These are phyloP conservation scores for Leptomonas pyrrhocoris DNA, from an alignment of 208 protist species.

Conservation along the genomic window DNA sequence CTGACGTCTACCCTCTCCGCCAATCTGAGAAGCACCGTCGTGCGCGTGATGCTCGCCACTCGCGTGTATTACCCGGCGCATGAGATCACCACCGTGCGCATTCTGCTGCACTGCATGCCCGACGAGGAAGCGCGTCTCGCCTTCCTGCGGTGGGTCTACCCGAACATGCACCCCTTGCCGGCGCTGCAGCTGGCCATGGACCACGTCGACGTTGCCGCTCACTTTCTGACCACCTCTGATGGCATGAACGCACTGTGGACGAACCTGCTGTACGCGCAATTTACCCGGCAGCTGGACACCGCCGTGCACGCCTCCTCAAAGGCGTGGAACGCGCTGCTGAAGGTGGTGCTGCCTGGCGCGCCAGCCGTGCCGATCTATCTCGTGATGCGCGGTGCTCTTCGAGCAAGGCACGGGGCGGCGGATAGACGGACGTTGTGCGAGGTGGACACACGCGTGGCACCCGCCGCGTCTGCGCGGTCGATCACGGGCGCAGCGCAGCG, in stretches of 20 bases:
- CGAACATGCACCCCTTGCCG: constrained; percentile 77
- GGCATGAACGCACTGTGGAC: constrained; percentile 83
- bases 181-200: constrained; percentile 66
- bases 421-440: background rate
- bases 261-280: constrained; percentile 78
- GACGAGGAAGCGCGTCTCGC: constrained; percentile 33
- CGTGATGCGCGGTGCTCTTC: constrained; percentile 34
- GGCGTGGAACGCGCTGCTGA: constrained; percentile 69
- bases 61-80: constrained; percentile 74
- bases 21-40: constrained; percentile 30
- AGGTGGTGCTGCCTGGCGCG: constrained; percentile 65
- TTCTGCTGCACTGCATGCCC: constrained; percentile 53
- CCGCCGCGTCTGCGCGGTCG: constrained; percentile 1
- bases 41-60: constrained; percentile 56
- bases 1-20: constrained; percentile 11
- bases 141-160: constrained; percentile 68
- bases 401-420: background rate
- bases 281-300: constrained; percentile 56
- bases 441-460: background rate
- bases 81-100: constrained; percentile 52
- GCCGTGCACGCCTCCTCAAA: constrained; percentile 40
- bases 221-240: constrained; percentile 50
- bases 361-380: constrained; percentile 76
- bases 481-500: constrained; percentile 2
- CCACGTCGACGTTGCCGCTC: constrained; percentile 46